phyloP scores from a whole-genome alignment of 2,329 filamentous ascomycete species.

The Pseudogymnoascus sp. region DNA sequence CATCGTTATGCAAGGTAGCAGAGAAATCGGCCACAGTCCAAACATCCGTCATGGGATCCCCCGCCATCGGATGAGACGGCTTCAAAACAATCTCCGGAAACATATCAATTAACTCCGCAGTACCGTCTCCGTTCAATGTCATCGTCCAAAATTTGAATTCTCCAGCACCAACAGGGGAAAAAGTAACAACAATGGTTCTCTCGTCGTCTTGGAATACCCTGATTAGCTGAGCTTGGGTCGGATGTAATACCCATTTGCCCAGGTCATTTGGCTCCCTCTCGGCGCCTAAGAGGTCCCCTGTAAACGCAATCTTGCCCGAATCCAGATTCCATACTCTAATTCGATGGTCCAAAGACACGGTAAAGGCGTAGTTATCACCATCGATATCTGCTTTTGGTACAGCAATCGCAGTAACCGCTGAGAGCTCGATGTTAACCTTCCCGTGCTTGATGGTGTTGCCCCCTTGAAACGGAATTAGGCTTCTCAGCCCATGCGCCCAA shows the following conservation, averaged over 20 bases:
- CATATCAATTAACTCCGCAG: slow-evolving; percentile 58
- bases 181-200: slow-evolving; percentile 61
- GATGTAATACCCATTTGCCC: slow-evolving; percentile 70
- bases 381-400: slow-evolving; percentile 38
- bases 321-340: slow-evolving; percentile 83
- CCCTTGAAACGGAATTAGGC: slow-evolving; percentile 59
- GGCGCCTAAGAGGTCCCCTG: slow-evolving; percentile 69
- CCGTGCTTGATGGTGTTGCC: slow-evolving; percentile 57
- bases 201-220: slow-evolving; percentile 58
- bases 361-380: slow-evolving; percentile 57
- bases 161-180: slow-evolving; percentile 78
- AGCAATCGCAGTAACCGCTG: slow-evolving; percentile 57
- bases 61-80: slow-evolving; percentile 60
- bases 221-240: slow-evolving; percentile 69
- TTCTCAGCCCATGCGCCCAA: slow-evolving; percentile 61
- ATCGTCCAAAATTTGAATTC: slow-evolving; percentile 90
- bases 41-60: slow-evolving; percentile 61
- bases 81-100: slow-evolving; percentile 62
- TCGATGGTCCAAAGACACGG: slow-evolving; percentile 81
- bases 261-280: slow-evolving; percentile 59
- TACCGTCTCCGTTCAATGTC: slow-evolving; percentile 57
- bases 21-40: slow-evolving; percentile 77
- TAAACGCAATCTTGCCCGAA: slow-evolving; percentile 69
- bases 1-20: slow-evolving; percentile 45
- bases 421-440: slow-evolving; percentile 58